Base-by-base conservation (phyloP, 2,329 filamentous ascomycete species). In the Fusarium sterilihyphosum region DNA sequence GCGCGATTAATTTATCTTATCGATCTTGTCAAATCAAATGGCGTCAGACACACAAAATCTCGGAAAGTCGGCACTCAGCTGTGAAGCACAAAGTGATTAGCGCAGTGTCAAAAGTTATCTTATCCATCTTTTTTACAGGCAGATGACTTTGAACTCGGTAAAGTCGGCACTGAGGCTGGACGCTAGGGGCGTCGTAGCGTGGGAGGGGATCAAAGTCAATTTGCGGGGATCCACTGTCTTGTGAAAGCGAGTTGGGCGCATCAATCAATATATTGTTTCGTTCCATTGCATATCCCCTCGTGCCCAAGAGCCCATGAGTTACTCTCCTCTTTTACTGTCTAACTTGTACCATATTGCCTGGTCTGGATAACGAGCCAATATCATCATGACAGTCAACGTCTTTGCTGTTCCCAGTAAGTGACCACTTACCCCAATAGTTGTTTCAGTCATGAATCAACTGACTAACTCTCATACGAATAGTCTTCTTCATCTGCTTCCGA, bases 21-120 rank as follows among this genome's bases (percentile, higher is more conserved):
- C 56, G 31, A 59, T 59, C 56, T 59, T 37, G 56, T 50, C 56
- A 59, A 59, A 59, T 59, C 56, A 59, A 31, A 29, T 59, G 56
- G n/a, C 18, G 24, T 49, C 41, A 37, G 18, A 43, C 22, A 13
- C 49, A 35, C 22, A 12, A 17, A 7, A 22, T 49, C n/a, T 40
- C 35, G 52, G 52, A 29, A 56, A 56, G 52, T 56, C 52, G 52
- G 52, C 52, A 54, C 52, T 41, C 40, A 41, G 40, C 40, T 41
- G 38, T 41, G 33, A 35, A 35, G 33, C 0, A 35, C 33, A 35
- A 14, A 37, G 50, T 17, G 33, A 38, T 29, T 54, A 54, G 52
- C 52, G 52, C 4, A 1, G 8, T 29, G 24, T n/a, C 11, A 29
- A 22, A 54, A 41, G 52, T 56, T 41, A 56, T 56, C 52, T 56